These are phyloP conservation scores for Quercus aquifolioides DNA, from an alignment of 306 rosid species.

Conservation along the genomic window DNA sequence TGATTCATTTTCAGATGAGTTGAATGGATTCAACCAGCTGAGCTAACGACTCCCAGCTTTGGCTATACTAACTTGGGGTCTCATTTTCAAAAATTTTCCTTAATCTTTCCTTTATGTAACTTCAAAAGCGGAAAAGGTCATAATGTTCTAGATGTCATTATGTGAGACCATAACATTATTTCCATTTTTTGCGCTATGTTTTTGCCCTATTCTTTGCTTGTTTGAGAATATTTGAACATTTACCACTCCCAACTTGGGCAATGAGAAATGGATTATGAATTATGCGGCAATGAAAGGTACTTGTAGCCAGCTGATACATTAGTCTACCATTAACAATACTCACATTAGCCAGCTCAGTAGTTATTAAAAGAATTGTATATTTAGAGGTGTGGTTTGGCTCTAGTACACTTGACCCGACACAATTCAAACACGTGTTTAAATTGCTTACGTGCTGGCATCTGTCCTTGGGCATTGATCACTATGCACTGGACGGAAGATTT, in stretches of 20 bases:
- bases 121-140: slow-evolving; percentile 5
- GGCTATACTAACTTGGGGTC: slow-evolving; percentile 44
- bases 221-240: slow-evolving; percentile 31
- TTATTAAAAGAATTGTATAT: no score
- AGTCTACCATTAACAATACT: no score
- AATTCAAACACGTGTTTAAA: no score
- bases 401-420: no score
- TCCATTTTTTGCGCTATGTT: slow-evolving; percentile 8
- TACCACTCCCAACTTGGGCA: slow-evolving; percentile 26
- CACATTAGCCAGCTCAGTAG: no score
- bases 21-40: slow-evolving; percentile 27
- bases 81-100: neutral
- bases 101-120: slow-evolving; percentile 11
- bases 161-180: slow-evolving; percentile 3
- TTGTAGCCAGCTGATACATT: neutral
- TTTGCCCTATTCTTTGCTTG: slow-evolving; percentile 32
- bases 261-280: slow-evolving; percentile 33
- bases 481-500: no score
- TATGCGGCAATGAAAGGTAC: slow-evolving; percentile 14
- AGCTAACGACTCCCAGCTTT: slow-evolving; percentile 42
- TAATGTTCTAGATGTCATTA: slow-evolving; percentile 20
- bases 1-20: slow-evolving; percentile 43
- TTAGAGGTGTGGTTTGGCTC: no score
- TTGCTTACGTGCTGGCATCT: no score
- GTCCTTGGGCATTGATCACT: no score